These are phyloP conservation scores for Mortierella sp. DNA, from an alignment of 371 early-diverging fungal species.

Conservation along the genomic window DNA sequence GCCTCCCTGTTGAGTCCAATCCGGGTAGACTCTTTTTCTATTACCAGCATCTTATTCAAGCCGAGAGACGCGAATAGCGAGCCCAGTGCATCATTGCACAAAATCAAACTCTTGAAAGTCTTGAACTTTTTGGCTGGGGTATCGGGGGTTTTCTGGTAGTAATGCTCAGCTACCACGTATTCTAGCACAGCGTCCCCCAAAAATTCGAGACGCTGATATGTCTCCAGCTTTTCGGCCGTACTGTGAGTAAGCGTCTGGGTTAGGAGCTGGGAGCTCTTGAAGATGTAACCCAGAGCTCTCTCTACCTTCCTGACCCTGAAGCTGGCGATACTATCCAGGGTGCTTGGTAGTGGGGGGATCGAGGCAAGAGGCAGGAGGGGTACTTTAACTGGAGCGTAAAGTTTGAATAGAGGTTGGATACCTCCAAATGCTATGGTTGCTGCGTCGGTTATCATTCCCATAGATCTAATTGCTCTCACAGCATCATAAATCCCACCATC, in stretches of 20 bases:
- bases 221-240: neutral
- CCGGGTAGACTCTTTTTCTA: neutral
- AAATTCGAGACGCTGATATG: neutral
- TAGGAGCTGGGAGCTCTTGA: neutral
- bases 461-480: too few species aligned
- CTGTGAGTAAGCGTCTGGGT: neutral
- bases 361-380: too few species aligned
- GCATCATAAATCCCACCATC: too few species aligned
- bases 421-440: too few species aligned
- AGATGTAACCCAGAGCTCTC: neutral
- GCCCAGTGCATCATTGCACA: neutral
- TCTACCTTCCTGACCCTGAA: too few species aligned
- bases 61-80: neutral
- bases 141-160: neutral
- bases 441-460: too few species aligned
- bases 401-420: too few species aligned
- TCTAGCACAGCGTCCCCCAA: neutral
- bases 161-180: neutral
- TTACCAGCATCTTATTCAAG: neutral
- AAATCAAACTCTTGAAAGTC: neutral
- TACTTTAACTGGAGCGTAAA: too few species aligned
- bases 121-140: neutral
- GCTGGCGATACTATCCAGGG: too few species aligned
- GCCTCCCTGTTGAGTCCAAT: neutral
- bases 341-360: too few species aligned